Evolutionary conservation across 805 yeast genomes (phyloP).

Genomic region (Candida andamanensis): DNA sequence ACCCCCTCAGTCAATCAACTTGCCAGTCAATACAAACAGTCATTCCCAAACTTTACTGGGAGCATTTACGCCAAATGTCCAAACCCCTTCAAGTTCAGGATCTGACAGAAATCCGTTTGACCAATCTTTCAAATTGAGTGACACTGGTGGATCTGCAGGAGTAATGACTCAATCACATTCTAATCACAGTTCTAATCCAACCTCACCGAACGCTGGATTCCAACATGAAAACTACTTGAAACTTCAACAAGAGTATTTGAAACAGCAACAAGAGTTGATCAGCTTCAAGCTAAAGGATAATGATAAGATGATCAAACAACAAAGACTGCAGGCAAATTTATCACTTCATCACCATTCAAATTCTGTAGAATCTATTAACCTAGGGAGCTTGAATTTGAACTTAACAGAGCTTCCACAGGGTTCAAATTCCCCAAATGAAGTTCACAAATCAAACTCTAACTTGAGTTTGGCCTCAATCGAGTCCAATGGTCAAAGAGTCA

Average conservation of each 20-base stretch:
- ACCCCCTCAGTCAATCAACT: constrained; percentile 1
- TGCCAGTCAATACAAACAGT: neutral
- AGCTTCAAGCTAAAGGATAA: constrained; percentile 7
- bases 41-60: constrained; percentile 22
- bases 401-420: neutral
- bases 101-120: constrained; percentile 36
- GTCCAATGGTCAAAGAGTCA: constrained; percentile 8
- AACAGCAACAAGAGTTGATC: constrained; percentile 32
- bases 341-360: constrained; percentile 5
- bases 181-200: constrained; percentile 1
- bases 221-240: constrained; percentile 32
- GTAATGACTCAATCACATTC: constrained; percentile 7
- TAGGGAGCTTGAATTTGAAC: constrained; percentile 1
- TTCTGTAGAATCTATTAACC: constrained; percentile 2
- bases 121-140: constrained; percentile 8
- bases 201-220: constrained; percentile 9
- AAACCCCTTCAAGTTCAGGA: constrained; percentile 27
- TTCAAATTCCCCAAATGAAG: neutral
- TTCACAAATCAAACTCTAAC: constrained; percentile 2
- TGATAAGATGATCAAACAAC: neutral
- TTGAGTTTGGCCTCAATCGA: constrained; percentile 10
- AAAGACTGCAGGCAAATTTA: neutral
- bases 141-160: constrained; percentile 1
- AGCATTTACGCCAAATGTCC: constrained; percentile 33
- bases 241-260: constrained; percentile 33